phyloP scores from a whole-genome alignment of 2,329 filamentous ascomycete genomes.

The Pseudogymnoascus sp. region DNA sequence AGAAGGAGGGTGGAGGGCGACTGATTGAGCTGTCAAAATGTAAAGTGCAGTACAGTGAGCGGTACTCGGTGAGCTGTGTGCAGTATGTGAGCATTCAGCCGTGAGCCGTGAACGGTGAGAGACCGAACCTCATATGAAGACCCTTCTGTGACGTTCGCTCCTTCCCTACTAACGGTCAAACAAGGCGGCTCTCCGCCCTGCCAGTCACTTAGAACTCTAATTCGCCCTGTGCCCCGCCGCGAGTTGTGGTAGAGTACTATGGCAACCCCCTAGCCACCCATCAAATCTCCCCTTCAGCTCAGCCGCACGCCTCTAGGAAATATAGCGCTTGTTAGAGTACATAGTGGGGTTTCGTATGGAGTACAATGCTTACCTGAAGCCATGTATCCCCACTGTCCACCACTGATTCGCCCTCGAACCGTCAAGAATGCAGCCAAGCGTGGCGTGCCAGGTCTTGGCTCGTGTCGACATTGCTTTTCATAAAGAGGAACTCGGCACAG shows the following conservation, averaged over 20 bases:
- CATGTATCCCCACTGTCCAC: not conserved
- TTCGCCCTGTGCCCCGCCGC: not conserved
- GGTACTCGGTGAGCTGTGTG: not conserved
- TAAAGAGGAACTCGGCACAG: not conserved
- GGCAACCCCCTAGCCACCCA: not conserved
- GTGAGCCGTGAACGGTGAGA: not conserved
- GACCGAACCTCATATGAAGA: not conserved
- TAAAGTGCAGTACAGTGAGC: not conserved
- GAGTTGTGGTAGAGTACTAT: not conserved
- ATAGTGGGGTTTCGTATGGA: not conserved
- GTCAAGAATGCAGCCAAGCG: not conserved
- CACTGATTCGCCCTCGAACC: not conserved
- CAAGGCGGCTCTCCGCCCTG: not conserved
- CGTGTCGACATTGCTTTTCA: not conserved
- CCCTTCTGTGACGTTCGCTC: not conserved
- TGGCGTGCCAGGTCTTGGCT: not conserved
- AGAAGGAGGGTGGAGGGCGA: not conserved
- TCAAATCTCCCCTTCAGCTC: constrained; percentile 1
- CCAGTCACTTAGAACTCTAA: not conserved
- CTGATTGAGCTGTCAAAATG: not conserved
- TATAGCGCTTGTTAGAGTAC: not conserved
- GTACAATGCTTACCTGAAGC: not conserved
- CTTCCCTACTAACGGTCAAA: not conserved
- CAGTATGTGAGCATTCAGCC: not conserved
- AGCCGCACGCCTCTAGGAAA: not conserved